Base-by-base conservation (phyloP, 768 basidiomycete genomes). In the Kwoniella botswanensis region DNA sequence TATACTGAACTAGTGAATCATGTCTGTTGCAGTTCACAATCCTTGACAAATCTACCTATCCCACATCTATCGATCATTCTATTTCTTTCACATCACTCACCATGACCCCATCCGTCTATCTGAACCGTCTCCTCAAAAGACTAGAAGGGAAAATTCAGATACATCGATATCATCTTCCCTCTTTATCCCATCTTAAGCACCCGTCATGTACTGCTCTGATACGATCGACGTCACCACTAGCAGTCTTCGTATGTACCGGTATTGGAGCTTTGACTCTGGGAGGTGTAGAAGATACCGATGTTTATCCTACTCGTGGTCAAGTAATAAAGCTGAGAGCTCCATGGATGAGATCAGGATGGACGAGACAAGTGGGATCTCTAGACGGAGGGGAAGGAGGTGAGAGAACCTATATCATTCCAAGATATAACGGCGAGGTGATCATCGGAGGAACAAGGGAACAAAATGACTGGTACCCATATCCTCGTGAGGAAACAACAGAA, bases 371-470 rank as follows among this genome's bases (percentile, higher is more conserved):
- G 1, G 82, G 82, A 1, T 57, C 43, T 61, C 62, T 83, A 11
- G 68, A 74, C 2, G 79, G 82, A 12, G 76, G 73, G 0, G 82
- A 82, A 52, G 80, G 78, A 3, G 84, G 84, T 4, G 71, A 77
- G 62, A 65, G 82, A 65, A 83, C 82, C 1, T 84, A 85, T 73
- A 75, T 82, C 44, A 85, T 85, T 29, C 84, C 84, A 11, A 72
- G 83, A 26, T 72, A 75, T 1, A 71, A 75, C 22, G 84, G 84
- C 9, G 77, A 82, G 43, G 82, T 85, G 26, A 79, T 85, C 18
- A 52, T 85, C 12, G 84, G 84, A 29, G 84, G 84, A 1, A 84
- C 82, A 15, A 76, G 83, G 41, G 82, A 82, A 18, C 60, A 60
- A 35, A 76, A 77, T 43, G 83, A 84, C 68, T 85, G 84, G 84